Conservation (phyloP, 2,329 filamentous ascomycete genomes). For the Colletotrichum incanum region DNA sequence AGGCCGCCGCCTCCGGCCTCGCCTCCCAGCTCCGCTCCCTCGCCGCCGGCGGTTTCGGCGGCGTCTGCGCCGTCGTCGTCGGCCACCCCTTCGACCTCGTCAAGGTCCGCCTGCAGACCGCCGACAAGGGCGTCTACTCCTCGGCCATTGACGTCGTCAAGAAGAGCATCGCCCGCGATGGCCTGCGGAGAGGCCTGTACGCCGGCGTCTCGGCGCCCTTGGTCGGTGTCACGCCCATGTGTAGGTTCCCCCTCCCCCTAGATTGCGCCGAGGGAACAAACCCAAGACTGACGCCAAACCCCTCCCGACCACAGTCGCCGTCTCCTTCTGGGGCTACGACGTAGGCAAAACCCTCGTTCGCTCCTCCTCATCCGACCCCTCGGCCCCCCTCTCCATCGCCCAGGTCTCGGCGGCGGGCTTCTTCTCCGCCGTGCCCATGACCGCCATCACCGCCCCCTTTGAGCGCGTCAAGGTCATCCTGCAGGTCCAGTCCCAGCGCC, state of each 20-base stretch:
- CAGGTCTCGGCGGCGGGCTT: constrained; percentile 95
- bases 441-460: constrained; percentile 97
- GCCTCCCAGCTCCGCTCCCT: constrained; percentile 81
- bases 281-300: background rate
- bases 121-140: constrained; percentile 92
- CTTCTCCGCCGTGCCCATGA: constrained; percentile 98
- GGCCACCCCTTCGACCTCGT: constrained; percentile 98
- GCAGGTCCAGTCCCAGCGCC: constrained; percentile 96
- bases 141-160: constrained; percentile 92
- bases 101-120: constrained; percentile 97
- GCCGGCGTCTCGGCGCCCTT: constrained; percentile 97
- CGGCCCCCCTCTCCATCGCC: constrained; percentile 81
- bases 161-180: constrained; percentile 90
- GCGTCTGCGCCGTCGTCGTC: constrained; percentile 93
- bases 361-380: constrained; percentile 74
- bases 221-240: constrained; percentile 98
- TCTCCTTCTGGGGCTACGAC: constrained; percentile 90
- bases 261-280: background rate
- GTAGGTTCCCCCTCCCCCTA: constrained; percentile 69
- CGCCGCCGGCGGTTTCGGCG: constrained; percentile 91
- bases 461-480: constrained; percentile 99
- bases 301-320: constrained; percentile 69
- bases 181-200: constrained; percentile 85
- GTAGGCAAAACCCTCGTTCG: constrained; percentile 92
- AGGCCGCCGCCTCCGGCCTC: constrained; percentile 56